Conservation (phyloP, 345 rosid species). For the Eucalyptus decipiens region DNA sequence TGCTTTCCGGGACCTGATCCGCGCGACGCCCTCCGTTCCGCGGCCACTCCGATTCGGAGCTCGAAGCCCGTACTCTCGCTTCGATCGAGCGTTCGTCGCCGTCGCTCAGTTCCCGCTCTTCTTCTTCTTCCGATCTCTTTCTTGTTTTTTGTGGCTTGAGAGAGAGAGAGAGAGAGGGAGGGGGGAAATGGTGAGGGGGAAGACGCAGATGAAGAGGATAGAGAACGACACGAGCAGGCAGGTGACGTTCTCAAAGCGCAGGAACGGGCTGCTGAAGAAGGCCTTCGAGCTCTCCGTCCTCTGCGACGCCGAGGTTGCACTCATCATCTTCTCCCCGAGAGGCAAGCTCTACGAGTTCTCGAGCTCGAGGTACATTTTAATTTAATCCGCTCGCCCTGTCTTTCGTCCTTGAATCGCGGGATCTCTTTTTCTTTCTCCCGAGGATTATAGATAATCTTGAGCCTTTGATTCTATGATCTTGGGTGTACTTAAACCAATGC, state of each 20-base stretch:
- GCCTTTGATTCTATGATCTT: background rate
- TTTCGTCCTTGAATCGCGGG: background rate
- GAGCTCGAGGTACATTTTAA: conserved; percentile 31
- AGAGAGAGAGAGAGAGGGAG: background rate
- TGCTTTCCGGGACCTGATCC: background rate
- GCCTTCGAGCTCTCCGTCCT: conserved; percentile 82
- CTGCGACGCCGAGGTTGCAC: conserved; percentile 86
- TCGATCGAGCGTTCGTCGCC: background rate
- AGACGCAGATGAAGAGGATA: conserved; percentile 87
- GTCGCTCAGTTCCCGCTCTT: background rate
- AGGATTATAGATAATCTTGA: background rate
- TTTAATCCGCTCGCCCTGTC: background rate
- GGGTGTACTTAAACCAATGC: background rate
- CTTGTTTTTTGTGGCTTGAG: background rate
- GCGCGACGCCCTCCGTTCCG: background rate
- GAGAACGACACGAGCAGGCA: conserved; percentile 84
- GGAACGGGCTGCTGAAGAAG: conserved; percentile 72
- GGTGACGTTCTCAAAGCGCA: conserved; percentile 83
- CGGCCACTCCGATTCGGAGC: background rate
- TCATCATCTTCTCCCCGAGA: conserved; percentile 66
- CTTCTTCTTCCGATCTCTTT: background rate
- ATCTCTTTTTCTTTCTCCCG: background rate
- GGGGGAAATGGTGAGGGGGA: conserved; percentile 64
- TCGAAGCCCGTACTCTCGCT: too few species aligned
- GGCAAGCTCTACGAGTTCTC: conserved; percentile 82